Conservation (phyloP, 78 protist species). For the Dictyostelium brefeldianum region DNA sequence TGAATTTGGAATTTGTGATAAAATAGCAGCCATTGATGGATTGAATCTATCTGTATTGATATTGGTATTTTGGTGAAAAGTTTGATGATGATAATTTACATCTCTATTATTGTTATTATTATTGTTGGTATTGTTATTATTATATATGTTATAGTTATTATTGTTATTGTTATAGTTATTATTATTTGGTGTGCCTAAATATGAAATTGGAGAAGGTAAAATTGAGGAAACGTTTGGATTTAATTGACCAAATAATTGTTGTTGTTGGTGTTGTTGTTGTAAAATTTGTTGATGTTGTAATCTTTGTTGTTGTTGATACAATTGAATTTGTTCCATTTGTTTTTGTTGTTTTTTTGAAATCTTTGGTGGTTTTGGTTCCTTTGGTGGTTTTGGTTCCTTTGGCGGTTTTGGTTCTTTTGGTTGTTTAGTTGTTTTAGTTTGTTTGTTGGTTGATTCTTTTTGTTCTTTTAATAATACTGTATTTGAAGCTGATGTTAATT, state of each 20-base stretch:
- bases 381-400: not conserved
- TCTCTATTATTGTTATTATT: not conserved
- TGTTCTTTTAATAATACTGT: not conserved
- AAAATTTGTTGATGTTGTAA: constrained; percentile 2
- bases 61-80: no score
- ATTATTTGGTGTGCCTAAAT: not conserved
- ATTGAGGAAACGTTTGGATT: constrained; percentile 11
- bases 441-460: no score
- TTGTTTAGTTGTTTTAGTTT: not conserved
- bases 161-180: not conserved
- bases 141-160: not conserved
- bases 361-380: not conserved
- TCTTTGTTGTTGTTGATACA: constrained; percentile 12
- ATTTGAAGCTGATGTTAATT: not conserved
- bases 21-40: no score
- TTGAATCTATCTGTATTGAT: no score
- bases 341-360: constrained; percentile 17
- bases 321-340: constrained; percentile 10
- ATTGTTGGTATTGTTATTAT: not conserved
- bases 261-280: constrained; percentile 1
- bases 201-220: not conserved
- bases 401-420: not conserved
- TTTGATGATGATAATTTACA: no score
- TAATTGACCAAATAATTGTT: not conserved
- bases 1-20: no score